Base-by-base conservation (phyloP, 2,329 filamentous ascomycete genomes). In the Colletotrichum echinochloae region DNA sequence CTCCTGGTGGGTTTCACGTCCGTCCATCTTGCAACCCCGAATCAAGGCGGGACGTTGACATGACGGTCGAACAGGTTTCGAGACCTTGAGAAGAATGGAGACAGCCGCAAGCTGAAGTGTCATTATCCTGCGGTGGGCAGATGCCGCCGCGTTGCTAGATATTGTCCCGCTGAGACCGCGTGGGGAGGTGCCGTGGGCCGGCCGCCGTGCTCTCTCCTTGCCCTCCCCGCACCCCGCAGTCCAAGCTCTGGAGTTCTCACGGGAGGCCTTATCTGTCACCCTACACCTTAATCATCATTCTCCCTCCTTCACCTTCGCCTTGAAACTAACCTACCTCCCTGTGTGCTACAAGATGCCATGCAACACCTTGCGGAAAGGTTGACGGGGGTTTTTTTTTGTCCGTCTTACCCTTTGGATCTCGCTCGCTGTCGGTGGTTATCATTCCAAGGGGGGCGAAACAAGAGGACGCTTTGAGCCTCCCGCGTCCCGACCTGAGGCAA, bases 391-490 rank as follows among this genome's bases (percentile, higher is more conserved):
- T 18, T n/a, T n/a, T n/a, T 9, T 18, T 6, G 1, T 1, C 1
- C 9, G 9, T 23, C 30, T 33, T 20, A 23, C 20, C 20, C 57
- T 18, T 23, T 35, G 14, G 20, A 2, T 14, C 37, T 30, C 16
- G 8, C 39, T n/a, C n/a, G 30, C 18, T 23, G 67, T 44, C 54
- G 12, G 37, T 39, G n/a, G 18, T 33, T 9, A 26, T 30, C n/a
- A 44, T 49, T 30, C 35, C 51, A 61, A 33, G 62, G 51, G 4
- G 20, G n/a, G 51, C 63, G 56, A 67, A 46, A 41, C 33, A 44
- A n/a, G 26, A 11, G 18, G 16, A 49, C 64, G 64, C 67, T 70
- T 46, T 62, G 64, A 67, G 46, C 67, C 44, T 44, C 51, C 56
- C 41, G 67, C 51, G 67, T 57, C 57, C 63, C 54, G 35, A 51